phyloP scores from a whole-genome alignment of 352 stramenopile genomes.

The Phytophthora agathidicida region DNA sequence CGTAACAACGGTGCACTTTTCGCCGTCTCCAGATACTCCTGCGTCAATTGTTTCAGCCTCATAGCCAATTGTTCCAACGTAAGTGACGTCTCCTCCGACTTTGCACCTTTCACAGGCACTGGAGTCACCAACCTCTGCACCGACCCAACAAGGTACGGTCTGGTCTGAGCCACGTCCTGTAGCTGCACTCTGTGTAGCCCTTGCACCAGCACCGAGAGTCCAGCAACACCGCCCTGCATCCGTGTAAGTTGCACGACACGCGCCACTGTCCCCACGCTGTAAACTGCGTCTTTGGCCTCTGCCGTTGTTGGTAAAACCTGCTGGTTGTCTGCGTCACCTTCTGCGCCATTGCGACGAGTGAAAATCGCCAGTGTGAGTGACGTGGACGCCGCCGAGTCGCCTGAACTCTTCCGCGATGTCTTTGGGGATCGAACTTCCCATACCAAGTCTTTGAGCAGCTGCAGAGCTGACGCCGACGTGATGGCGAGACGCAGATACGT shows the following conservation, averaged over 20 bases:
- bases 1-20: constrained; percentile 64
- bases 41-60: constrained; percentile 68
- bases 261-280: constrained; percentile 64
- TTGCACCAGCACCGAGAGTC: constrained; percentile 76
- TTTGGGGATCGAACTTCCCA: constrained; percentile 73
- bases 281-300: constrained; percentile 45
- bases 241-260: constrained; percentile 81
- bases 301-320: constrained; percentile 23
- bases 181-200: constrained; percentile 62
- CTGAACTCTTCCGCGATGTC: constrained; percentile 29
- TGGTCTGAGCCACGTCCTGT: constrained; percentile 49
- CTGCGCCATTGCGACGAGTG: constrained; percentile 44
- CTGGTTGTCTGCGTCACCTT: constrained; percentile 14
- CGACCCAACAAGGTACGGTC: constrained; percentile 63
- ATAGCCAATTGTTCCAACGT: constrained; percentile 44
- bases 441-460: constrained; percentile 80
- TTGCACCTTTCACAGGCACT: constrained; percentile 16
- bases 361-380: constrained; percentile 73
- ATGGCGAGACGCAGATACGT: constrained; percentile 79
- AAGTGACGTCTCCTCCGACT: constrained; percentile 20
- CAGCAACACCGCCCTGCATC: constrained; percentile 50
- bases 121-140: constrained; percentile 41
- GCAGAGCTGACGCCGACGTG: constrained; percentile 61
- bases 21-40: constrained; percentile 68
- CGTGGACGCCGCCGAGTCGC: constrained; percentile 21